phyloP scores from a whole-genome alignment of 208 protist species.

The Entamoeba nuttalli region DNA sequence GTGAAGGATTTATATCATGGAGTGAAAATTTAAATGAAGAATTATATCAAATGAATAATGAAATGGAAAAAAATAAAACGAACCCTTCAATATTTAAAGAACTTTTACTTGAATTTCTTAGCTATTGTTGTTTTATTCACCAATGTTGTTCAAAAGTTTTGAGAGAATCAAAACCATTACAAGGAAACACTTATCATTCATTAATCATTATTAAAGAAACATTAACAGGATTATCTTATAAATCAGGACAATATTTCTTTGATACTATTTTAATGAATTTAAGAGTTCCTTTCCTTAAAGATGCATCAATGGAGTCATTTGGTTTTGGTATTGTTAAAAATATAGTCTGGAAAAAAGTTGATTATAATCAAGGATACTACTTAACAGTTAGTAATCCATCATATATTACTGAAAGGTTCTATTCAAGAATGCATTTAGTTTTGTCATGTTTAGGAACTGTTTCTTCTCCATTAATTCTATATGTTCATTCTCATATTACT shows the following conservation, averaged over 20 bases:
- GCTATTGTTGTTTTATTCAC: neutral
- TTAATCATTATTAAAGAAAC: neutral
- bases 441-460: neutral
- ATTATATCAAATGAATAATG: neutral
- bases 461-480: neutral
- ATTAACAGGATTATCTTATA: neutral
- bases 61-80: neutral
- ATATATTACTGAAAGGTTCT: neutral
- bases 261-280: neutral
- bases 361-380: neutral
- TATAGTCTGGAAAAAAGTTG: neutral
- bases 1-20: neutral
- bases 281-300: neutral
- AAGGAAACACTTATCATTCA: neutral
- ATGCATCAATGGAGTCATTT: neutral
- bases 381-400: neutral
- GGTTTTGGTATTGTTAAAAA: neutral
- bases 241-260: neutral
- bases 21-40: neutral
- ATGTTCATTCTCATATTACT: neutral
- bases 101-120: neutral
- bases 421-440: neutral
- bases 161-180: neutral
- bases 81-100: neutral
- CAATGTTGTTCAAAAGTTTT: neutral